Base-by-base conservation (phyloP, 192 early-diverging fungal genomes). In the Gonapodya sp. region DNA sequence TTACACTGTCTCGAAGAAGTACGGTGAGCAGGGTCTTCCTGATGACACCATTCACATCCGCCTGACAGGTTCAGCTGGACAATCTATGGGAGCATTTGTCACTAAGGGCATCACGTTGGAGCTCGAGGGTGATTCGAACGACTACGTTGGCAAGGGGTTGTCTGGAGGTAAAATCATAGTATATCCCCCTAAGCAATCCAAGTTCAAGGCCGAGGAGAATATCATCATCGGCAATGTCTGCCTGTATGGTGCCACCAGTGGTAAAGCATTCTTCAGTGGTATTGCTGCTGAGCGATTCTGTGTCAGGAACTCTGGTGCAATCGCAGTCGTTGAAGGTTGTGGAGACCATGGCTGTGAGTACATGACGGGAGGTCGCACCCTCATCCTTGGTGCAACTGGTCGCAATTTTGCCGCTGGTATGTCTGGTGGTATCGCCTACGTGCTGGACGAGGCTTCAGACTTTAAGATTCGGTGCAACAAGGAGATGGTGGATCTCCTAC, bases 321-420 rank as follows among this genome's bases (percentile, higher is more conserved):
- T 89, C 73, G 95, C 96, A 46, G 96, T 99, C 1, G 93, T 95
- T 36, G 97, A 99, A 86, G 97, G 97, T 81, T 92, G 93, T 34
- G 97, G 97, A 82, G 97, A 99, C 89, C 97, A 99, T 85, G 97
- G 96, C 79, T 98, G 96, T 87, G 97, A 99, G 89, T 99, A 99
- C 89, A 99, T 99, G 97, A 99, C 97, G 1, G 97, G 97, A 73
- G 97, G 97, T 73, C 89, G 95, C 36, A 93, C 94, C 36, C 89
- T 99, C 35, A 91, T 99, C 35, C 88, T 99, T 1, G 97, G 96
- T 81, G 78, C 79, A 34, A 94, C 94, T 31, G 97, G 97, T 14
- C 92, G 96, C 83, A 99, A 99, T 90, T 98, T 99, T 90, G 97
- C 97, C 31, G 97, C 97, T 24, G 97, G 97, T 85, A 99, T 99